Base-by-base conservation (phyloP, 208 protist genomes). In the Entamoeba moshkovskii region DNA sequence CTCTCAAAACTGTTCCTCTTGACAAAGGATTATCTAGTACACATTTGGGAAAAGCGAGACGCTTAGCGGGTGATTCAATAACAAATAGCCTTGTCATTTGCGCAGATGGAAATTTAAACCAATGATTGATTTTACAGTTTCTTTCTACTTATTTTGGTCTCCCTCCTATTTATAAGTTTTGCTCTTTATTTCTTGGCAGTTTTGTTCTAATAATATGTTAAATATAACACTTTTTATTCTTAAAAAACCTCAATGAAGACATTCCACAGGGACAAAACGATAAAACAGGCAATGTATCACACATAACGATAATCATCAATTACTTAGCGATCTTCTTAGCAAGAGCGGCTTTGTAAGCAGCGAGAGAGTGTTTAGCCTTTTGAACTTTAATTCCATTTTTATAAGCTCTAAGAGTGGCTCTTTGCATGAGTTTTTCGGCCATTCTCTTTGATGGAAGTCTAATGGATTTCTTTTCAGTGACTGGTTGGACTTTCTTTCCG, bases 251-350 rank as follows among this genome's bases (percentile, higher is more conserved):
- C n/a, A n/a, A n/a, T n/a, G n/a, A n/a, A n/a, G n/a, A n/a, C n/a
- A n/a, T n/a, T n/a, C n/a, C n/a, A n/a, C n/a, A n/a, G n/a, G n/a
- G n/a, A n/a, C n/a, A n/a, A n/a, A n/a, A n/a, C n/a, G n/a, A n/a
- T n/a, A n/a, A n/a, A n/a, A n/a, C n/a, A n/a, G n/a, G n/a, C 47
- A 18, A 49, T 49, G 16, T 49, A 18, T 49, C 6, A 49, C 47
- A 49, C 47, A 49, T 49, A 18, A 49, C 47, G 47, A 49, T 49
- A 49, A 49, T 73, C 59, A 73, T 73, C 59, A 73, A 73, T 73
- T 73, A 73, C 59, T 73, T 73, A 73, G 59, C 59, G 59, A 73
- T 73, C n/a, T 73, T 73, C 59, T 73, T 73, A 29, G 59, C 59
- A 73, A 73, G 59, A n/a, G 59, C 59, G 29, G 59, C 59, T 38